Base-by-base conservation (phyloP, 2,329 filamentous ascomycete genomes). In the Fusarium beomiforme region DNA sequence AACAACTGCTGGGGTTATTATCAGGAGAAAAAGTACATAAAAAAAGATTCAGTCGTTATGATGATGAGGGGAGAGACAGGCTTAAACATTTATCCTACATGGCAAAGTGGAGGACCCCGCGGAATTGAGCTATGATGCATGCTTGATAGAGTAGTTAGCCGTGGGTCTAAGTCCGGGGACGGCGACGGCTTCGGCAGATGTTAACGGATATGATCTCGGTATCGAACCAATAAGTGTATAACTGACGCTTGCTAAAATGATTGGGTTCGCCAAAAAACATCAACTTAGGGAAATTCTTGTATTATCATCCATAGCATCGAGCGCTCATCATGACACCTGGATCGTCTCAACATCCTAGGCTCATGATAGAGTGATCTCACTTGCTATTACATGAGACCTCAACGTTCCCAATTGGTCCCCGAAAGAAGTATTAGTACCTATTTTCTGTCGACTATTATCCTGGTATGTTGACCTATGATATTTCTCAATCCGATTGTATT, bases 1-100 rank as follows among this genome's bases (percentile, higher is more conserved):
- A 24, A n/a, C 12, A 33, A 55, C 23, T n/a, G 4, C 47, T 37
- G 47, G 37, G 14, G n/a, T 23, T 37, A 51, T 37, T 56, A 6
- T 29, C 16, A 12, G n/a, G 33, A 26, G 24, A 46, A 19, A 37
- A 21, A 12, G 39, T 9, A 56, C 6, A 62, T 24, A 33, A n/a
- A 50, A 49, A 50, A 46, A 41, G 26, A 24, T 59, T 53, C 24
- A 64, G 42, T 60, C 33, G 34, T 42, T 66, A 64, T 57, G 54
- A 50, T 47, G 49, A 62, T 54, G 49, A 72, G 61, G 62, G 63
- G 64, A 65, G 57, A 50, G 56, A 53, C n/a, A 57, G 67, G 73
- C 73, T 66, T 75, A 77, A 77, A 77, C 64, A 61, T 77, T 77
- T 75, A 77, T 74, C 75, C 75, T 49, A 53, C 23, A 24, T 12